Base-by-base conservation (phyloP, 768 basidiomycete species). In the Podaxis mareebaensis region DNA sequence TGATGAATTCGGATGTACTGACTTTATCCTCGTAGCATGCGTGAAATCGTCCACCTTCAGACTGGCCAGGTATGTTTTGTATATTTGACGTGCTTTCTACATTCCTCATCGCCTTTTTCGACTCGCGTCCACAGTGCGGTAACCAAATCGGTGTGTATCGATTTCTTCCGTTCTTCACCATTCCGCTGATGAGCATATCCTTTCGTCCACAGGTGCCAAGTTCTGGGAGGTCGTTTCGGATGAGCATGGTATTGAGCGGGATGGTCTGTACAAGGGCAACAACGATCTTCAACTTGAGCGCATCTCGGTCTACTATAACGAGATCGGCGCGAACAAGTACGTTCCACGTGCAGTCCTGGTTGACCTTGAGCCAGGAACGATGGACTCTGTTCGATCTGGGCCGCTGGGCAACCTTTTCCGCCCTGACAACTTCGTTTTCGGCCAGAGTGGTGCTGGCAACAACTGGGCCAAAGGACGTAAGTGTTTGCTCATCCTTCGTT, bases 401-500 rank as follows among this genome's bases (percentile, higher is more conserved):
- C 92, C 94, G 69, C 85, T 96, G 60, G 95, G 96, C 73, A 80
- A 81, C 67, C 88, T 99, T 67, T 98, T 97, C 92, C 90, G 94
- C 71, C 96, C 96, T 40, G 96, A 97, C 81, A 98, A 97, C 85
- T 96, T 96, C 73, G 95, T 98, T 72, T 97, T 96, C 68, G 96
- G 95, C 61, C 96, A 99, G 79, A 95, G 89, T 77, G 95, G 95
- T 79, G 96, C 95, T 70, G 96, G 96, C 74, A 98, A 99, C 88
- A 99, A 99, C 83, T 99, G 97, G 97, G 96, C 97, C 24, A 99
- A 99, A 90, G 96, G 96, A 84, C 92, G 91, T 95, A 73, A 86
- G 93, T 91, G 42, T 54, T 28, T 24, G 48, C 51, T 55, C 30
- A 20, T 63, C 62, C 38, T 49, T 58, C 42, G 60, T 44, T 44